Evolutionary conservation across 768 basidiomycete species (phyloP), one percentile per base, ranked within the genome.

Genomic region (Pleurotus tuber-regium): DNA sequence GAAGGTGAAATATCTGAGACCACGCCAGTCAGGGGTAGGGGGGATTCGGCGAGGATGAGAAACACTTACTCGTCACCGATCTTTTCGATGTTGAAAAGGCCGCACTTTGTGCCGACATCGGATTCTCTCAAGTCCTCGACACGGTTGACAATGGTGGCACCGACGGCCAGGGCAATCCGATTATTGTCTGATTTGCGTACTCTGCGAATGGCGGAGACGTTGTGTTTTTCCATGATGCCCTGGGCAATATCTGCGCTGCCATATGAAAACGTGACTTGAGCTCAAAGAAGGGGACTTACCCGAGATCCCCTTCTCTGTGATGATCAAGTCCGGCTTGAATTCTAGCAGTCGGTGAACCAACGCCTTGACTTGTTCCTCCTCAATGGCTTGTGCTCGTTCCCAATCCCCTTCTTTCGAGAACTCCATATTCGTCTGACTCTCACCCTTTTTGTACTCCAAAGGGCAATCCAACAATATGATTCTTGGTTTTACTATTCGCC

Each of bases 161-260:
- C 94, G 31, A 91, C 86, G 1, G 94, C 95, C 21, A 97, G 86
- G 0, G 97, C 97, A 57, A 98, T 91, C 39, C 97, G 90, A 70
- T 98, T 99, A 76, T 98, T 98, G 69, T 99, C 97, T 2, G 93
- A 94, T 70, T 98, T 99, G 64, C 97, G 87, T 8, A 98, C 94
- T n/a, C 97, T 88, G 35, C 97, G 89, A 54, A 98, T 79, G 25
- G 92, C 90, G n/a, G 93, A 89, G 53, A 98, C 83, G 62, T 92
- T 88, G 57, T 89, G 79, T 61, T 90, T 90, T 61, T 83, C 80
- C 53, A 98, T 81, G 63, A 93, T 80, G 59, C 95, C 88, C 61
- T 98, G 97, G 0, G 97, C 96, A 43, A 92, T 84, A 61, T 99
- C 96, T 94, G 54, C 4, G 33, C 33, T 31, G 43, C 5, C 30